Base-by-base conservation (phyloP, 208 protist species). In the Trypanosoma theileri region DNA sequence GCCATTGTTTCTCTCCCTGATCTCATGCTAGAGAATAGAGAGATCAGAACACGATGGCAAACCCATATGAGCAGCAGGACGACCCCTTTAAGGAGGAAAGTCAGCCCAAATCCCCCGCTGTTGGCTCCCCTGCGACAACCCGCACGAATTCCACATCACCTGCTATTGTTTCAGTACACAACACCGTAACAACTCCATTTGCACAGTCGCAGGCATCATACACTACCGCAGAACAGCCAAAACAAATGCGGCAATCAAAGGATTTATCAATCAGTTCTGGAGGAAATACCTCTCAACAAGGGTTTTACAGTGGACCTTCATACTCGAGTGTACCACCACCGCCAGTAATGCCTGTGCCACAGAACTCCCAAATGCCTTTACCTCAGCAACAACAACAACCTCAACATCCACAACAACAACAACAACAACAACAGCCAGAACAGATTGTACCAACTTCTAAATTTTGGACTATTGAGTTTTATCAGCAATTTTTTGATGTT, bases 401-500 rank as follows among this genome's bases (percentile, higher is more conserved):
- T 11, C 19, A n/a, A 24, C 56, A 55, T 10, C 19, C 51, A 13
- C 51, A 31, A 35, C 52, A 21, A 8, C 48, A 26, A 46, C 35
- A 59, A 42, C 72, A 60, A 13, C 51, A 13, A 42, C 58, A 61
- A 44, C 28, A 64, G 59, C 55, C 1, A 42, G 58, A 54, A 51
- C 42, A 41, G n/a, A 44, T 31, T 44, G 31, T 16, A 16, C 26
- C 68, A 12, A 90, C 74, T 28, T 86, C 80, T 13, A 87, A 85
- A 68, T 88, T 94, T 71, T 97, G 87, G 85, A 88, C 62, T 16
- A 58, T 94, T 40, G 84, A 77, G 66, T 97, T 93, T 57, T 97
- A 93, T 57, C 92, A 94, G 73, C 87, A 92, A 61, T 97, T 91
- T 72, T 97, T 97, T 59, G 88, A 97, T 68, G 85, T 97, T 35